Conservation (phyloP, 306 rosid species). For the Lathyrus tuberosus region DNA sequence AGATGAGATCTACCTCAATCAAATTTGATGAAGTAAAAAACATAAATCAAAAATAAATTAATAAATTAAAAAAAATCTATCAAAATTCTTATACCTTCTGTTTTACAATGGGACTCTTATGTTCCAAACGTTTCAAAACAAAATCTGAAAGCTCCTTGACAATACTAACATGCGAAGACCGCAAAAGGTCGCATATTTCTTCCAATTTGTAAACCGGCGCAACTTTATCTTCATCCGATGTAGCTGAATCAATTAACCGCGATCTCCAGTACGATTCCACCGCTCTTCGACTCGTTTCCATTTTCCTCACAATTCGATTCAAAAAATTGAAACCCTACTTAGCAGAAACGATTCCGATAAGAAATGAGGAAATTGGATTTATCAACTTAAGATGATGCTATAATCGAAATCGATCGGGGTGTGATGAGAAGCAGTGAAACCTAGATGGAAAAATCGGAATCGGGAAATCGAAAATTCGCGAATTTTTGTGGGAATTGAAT, state of each 20-base stretch:
- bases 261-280: conserved; percentile 98
- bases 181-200: conserved; percentile 78
- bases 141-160: conserved; percentile 91
- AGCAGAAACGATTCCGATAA: conserved; percentile 21
- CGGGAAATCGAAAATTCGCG: neutral
- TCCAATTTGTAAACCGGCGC: conserved; percentile 91
- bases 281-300: conserved; percentile 98
- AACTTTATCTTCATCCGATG: conserved; percentile 93
- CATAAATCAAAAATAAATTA: conserved; percentile 11
- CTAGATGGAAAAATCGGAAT: conserved; percentile 26
- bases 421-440: neutral
- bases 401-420: conserved; percentile 33
- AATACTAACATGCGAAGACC: conserved; percentile 86
- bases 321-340: conserved; percentile 26
- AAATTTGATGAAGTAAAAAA: conserved; percentile 23
- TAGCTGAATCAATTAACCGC: conserved; percentile 81
- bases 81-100: conserved; percentile 69
- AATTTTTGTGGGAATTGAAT: conserved; percentile 24
- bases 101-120: conserved; percentile 89
- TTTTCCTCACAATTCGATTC: conserved; percentile 42
- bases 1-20: conserved; percentile 42
- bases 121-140: conserved; percentile 80
- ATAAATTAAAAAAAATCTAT: neutral
- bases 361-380: conserved; percentile 1
- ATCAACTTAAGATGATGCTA: neutral